Evolutionary conservation across 495 filamentous ascomycete species (phyloP), one percentile per base, ranked within the genome.

Genomic region (Pseudomonodictys pantanalensis): DNA sequence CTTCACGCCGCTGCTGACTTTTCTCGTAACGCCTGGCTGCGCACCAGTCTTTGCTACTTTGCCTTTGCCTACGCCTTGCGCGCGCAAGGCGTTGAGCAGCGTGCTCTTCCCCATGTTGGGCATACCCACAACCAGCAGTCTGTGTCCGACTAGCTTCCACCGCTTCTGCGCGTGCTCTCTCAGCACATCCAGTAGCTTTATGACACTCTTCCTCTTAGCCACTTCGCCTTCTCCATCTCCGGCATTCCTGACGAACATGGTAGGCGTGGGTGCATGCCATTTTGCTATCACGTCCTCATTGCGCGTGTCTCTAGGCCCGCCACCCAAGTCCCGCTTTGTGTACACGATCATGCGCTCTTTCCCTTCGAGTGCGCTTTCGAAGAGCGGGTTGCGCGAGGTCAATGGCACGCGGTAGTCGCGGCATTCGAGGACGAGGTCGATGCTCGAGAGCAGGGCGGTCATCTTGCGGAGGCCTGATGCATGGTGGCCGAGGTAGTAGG

Each of bases 401-500:
- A 97, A 72, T 2, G 93, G 93, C 6, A 95, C 83, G 33, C 93
- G 86, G 69, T 89, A 92, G 74, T 99, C 93, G 50, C 93, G 88
- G 73, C 92, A 96, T 74, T 99, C 93, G 55, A 99, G 83, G 47
- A 99, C 83, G 43, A 97, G 86, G 62, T 91, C 88, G 55, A 96
- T 88, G 45, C 83, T 81, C 42, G 83, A 83, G 44, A 99, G 82
- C 75, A 87, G 79, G 54, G 83, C 84, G 72, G 88, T 89, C 88
- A 99, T 97, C 70, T 87, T 86, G 18, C 76, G 76, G 20, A 97
- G 77, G n/a, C 88, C 93, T 32, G 87, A 78, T 42, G 81, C 79
- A 77, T 99, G 93, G 71, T 99, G 93, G 55, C 93, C 93, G n/a
- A 97, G 83, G 79, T 87, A 99, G 77, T 97, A 99, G 54, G 95